Conservation (phyloP, 352 stramenopile species). For the Globisporangium acanthophoron region DNA sequence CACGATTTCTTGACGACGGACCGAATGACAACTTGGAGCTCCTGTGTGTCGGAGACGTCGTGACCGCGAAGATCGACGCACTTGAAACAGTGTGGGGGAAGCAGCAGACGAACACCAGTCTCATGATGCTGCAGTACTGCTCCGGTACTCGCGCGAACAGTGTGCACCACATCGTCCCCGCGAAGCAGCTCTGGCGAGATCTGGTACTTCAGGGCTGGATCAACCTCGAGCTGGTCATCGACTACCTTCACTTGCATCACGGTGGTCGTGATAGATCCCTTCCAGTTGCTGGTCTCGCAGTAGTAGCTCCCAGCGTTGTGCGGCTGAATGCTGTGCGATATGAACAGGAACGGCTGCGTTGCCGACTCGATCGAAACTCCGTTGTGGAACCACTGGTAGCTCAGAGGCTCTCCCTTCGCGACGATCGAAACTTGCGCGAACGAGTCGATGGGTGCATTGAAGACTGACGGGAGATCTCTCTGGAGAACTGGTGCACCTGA, state of each 20-base stretch:
- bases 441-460: constrained; percentile 39
- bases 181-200: constrained; percentile 20
- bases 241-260: constrained; percentile 37
- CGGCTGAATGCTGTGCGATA: constrained; percentile 44
- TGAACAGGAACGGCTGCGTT: constrained; percentile 38
- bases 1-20: neutral
- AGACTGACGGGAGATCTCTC: constrained; percentile 30
- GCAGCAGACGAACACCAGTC: constrained; percentile 29
- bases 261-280: constrained; percentile 25
- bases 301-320: constrained; percentile 57
- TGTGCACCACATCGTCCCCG: constrained; percentile 18
- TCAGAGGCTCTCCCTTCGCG: constrained; percentile 60
- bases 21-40: constrained; percentile 44
- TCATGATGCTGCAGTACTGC: constrained; percentile 22
- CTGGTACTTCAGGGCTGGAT: constrained; percentile 37
- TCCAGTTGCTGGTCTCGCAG: constrained; percentile 57
- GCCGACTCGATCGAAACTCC: constrained; percentile 24
- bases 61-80: constrained; percentile 31
- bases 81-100: constrained; percentile 46
- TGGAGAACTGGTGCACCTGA: constrained; percentile 35
- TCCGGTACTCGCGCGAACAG: constrained; percentile 32
- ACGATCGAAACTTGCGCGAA: constrained; percentile 39
- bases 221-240: constrained; percentile 29
- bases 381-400: constrained; percentile 61
- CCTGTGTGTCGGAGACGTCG: constrained; percentile 43